Base-by-base conservation (phyloP, 331 rosid genomes). In the Quercus tomentella region DNA sequence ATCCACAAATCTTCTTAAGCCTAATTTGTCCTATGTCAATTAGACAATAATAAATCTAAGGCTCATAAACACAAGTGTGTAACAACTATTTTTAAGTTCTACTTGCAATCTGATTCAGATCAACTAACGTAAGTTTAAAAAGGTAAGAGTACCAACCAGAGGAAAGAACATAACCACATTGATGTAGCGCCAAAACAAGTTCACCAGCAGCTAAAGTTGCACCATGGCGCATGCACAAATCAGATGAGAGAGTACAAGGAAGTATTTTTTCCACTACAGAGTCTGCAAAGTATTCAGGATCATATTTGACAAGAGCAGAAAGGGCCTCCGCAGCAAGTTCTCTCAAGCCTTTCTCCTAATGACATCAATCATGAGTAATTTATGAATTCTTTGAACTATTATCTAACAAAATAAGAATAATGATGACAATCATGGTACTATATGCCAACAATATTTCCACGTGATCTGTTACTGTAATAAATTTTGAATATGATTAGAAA, bases 171-270 rank as follows among this genome's bases (percentile, higher is more conserved):
- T 70, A 87, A 80, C 73, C 88, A 89, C 94, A 87, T 56, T 76
- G 89, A 79, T 90, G 91, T 60, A 93, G 86, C 55, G 93, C 92
- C 31, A 89, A 85, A 88, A 89, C 96, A 78, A 93, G 89, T 87
- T 93, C 96, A 63, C 97, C 98, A 22, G 84, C 77, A 69, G 99
- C 98, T 84, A 91, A 73, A 1, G 97, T 96, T 58, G 98, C 91
- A 73, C 99, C 99, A 87, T 93, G 98, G 76, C 98, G 97, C 96
- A 82, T 91, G 93, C 99, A 91, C 82, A 96, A 81, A 84, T 96
- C 99, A 78, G 99, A 83, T 74, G 98, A 93, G 79, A 93, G 97
- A 41, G 99, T 96, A 75, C 89, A 88, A 57, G 98, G 94, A 81
- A 93, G 87, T 84, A 90, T 77, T 82, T 89, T 92, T 77, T 91